These are phyloP conservation scores for Pythium phragmiticola DNA, from an alignment of 352 stramenopile species.

Conservation along the genomic window DNA sequence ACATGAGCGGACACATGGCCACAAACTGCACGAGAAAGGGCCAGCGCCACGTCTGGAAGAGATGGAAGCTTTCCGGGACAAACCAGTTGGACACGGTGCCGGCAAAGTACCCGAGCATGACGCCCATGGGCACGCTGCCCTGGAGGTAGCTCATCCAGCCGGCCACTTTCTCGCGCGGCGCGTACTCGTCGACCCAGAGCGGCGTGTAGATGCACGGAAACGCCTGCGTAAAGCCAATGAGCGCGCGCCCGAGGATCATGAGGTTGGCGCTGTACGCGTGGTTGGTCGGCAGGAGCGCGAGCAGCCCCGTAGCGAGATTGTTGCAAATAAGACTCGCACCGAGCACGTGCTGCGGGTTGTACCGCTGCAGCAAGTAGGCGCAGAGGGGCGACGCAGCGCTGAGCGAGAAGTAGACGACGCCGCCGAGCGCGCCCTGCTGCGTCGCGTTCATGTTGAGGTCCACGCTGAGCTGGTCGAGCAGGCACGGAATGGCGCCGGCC, in stretches of 20 bases:
- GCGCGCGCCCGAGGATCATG: slow-evolving; percentile 64
- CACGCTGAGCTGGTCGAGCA: slow-evolving; percentile 77
- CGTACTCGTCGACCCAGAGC: slow-evolving; percentile 85
- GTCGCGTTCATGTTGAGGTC: slow-evolving; percentile 66
- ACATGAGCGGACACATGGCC: slow-evolving; percentile 69
- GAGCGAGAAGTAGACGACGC: slow-evolving; percentile 77
- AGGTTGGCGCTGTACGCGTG: slow-evolving; percentile 63
- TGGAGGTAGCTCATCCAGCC: slow-evolving; percentile 89
- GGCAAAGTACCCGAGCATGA: slow-evolving; percentile 87
- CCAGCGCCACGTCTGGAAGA: slow-evolving; percentile 80
- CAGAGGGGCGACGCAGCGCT: slow-evolving; percentile 73
- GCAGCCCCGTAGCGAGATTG: slow-evolving; percentile 70
- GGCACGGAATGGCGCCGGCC: slow-evolving; percentile 74
- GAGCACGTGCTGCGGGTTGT: slow-evolving; percentile 63
- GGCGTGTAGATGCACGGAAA: slow-evolving; percentile 86
- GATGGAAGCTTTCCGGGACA: slow-evolving; percentile 58
- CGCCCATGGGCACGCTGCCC: slow-evolving; percentile 78
- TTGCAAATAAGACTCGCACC: slow-evolving; percentile 77
- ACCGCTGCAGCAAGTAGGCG: slow-evolving; percentile 70
- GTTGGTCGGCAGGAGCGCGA: slow-evolving; percentile 73
- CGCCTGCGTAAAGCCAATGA: slow-evolving; percentile 84
- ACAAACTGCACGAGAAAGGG: slow-evolving; percentile 81
- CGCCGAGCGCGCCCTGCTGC: slow-evolving; percentile 72
- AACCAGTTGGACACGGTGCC: slow-evolving; percentile 84
- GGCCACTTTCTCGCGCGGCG: slow-evolving; percentile 66